These are phyloP conservation scores for Escovopsis weberi DNA, from an alignment of 2,329 filamentous ascomycete genomes.

Conservation along the genomic window DNA sequence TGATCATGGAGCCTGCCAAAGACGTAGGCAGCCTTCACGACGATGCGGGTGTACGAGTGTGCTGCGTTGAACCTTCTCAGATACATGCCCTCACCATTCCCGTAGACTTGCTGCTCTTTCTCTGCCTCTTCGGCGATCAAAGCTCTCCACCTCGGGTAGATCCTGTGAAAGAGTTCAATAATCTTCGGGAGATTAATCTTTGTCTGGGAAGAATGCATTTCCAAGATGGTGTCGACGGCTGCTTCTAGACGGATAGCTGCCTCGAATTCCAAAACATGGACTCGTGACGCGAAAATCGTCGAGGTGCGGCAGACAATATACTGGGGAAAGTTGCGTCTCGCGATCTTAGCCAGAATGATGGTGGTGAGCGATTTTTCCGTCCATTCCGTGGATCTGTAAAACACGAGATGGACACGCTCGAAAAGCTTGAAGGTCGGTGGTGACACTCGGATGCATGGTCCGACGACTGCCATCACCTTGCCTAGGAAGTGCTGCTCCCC, in stretches of 20 bases:
- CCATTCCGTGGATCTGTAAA: conserved; percentile 93
- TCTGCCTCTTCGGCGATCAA: conserved; percentile 59
- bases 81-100: conserved; percentile 76
- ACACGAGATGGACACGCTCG: conserved; percentile 86
- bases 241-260: conserved; percentile 70
- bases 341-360: conserved; percentile 85
- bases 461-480: conserved; percentile 65
- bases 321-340: conserved; percentile 70
- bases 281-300: conserved; percentile 72
- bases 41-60: conserved; percentile 84
- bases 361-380: conserved; percentile 92
- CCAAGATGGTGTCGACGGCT: conserved; percentile 65
- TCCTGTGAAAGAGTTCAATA: conserved; percentile 54
- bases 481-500: conserved; percentile 54
- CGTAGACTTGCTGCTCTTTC: conserved; percentile 65
- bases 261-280: conserved; percentile 75
- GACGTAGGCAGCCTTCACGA: conserved; percentile 73
- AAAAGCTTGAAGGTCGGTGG: conserved; percentile 63
- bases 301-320: conserved; percentile 83
- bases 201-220: conserved; percentile 58
- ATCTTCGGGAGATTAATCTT: conserved; percentile 52
- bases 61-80: conserved; percentile 78
- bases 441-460: conserved; percentile 73
- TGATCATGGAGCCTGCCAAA: conserved; percentile 74
- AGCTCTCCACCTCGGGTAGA: conserved; percentile 68